Evolutionary conservation across 768 basidiomycete genomes (phyloP), one percentile per base, ranked within the genome.

Genomic region (Auriscalpium vulgare): DNA sequence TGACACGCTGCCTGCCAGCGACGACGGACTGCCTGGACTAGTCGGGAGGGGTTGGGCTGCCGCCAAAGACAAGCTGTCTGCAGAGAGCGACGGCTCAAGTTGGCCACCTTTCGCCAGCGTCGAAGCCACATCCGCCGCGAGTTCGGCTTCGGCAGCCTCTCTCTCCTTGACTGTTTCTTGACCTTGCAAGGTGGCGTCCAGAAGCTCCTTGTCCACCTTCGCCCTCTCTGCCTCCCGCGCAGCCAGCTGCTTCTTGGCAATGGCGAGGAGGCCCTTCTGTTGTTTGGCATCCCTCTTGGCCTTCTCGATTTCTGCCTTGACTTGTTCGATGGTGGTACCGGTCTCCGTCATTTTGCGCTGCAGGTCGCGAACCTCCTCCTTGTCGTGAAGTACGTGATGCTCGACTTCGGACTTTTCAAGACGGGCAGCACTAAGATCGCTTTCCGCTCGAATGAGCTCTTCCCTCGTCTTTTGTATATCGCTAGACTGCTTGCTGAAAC

Each of bases 371-470:
- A 89, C 83, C 58, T 97, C 97, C 69, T 99, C 97, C 72, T 95
- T 97, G 69, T 98, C 97, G 38, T 89, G 79, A 58, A 99, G 69
- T 55, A 95, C 79, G 2, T 81, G 72, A 10, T 92, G 90, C 68
- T 95, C 93, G 19, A 97, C 76, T 70, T 98, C 97, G 8, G 86
- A 76, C 74, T 95, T 97, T 73, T 97, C 94, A 19, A 92, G 83
- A 14, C 87, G 77, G 47, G 95, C 66, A 8, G 88, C 94, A 60
- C 90, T 92, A 43, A 99, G 77, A 61, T 97, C 93, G 66, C 91
- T 93, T 73, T 98, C 95, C 4, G 89, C 86, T 44, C 79, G 77
- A 61, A 99, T 98, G 38, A 97, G 73, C 56, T 95, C 88, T 52
- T 85, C 81, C 51, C 81, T 78, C 4, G 82, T 69, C 67, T 83